Percentiles rank a stretch among this genome's conserved stretches.
These are phyloP conservation scores for Avena insularis DNA, from an alignment of 176 grass and related monocot species.

Conservation along the genomic window DNA sequence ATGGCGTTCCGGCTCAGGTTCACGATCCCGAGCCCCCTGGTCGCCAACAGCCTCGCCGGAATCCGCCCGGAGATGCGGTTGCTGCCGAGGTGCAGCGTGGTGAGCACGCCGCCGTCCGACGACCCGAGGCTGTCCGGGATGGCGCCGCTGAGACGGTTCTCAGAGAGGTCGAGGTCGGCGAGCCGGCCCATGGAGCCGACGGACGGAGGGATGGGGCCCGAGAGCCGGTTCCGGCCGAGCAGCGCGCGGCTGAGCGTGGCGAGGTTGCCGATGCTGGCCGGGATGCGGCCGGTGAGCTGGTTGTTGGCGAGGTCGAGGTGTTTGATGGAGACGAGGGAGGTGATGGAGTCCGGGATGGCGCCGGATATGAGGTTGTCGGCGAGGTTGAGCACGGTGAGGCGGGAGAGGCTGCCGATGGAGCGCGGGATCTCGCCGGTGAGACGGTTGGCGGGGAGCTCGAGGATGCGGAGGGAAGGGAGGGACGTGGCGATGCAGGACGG, in stretches of 20 bases:
- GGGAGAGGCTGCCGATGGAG: slow-evolving; percentile 62
- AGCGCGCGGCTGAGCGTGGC: slow-evolving; percentile 86
- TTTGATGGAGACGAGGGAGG: slow-evolving; percentile 58
- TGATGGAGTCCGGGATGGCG: slow-evolving; percentile 54
- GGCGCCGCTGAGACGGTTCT: slow-evolving; percentile 68
- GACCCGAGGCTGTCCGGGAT: slow-evolving; percentile 60
- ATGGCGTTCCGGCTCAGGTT: slow-evolving; percentile 92
- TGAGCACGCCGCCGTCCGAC: slow-evolving; percentile 47
- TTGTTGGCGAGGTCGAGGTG: slow-evolving; percentile 95
- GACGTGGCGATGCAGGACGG: slow-evolving; percentile 76
- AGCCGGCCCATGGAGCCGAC: slow-evolving; percentile 58
- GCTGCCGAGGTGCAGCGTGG: slow-evolving; percentile 67
- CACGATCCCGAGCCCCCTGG: slow-evolving; percentile 74
- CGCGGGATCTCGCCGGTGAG: slow-evolving; percentile 72
- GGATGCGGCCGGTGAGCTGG: slow-evolving; percentile 64
- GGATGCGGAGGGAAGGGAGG: slow-evolving; percentile 65
- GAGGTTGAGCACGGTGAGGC: slow-evolving; percentile 88
- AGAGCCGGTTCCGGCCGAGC: slow-evolving; percentile 70
- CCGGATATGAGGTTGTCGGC: slow-evolving; percentile 78
- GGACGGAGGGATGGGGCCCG: slow-evolving; percentile 73
- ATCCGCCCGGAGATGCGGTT: slow-evolving; percentile 70
- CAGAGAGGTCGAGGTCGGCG: slow-evolving; percentile 86
- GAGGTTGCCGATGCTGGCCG: slow-evolving; percentile 57
- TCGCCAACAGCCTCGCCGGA: slow-evolving; percentile 57
- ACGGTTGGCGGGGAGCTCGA: slow-evolving; percentile 83